Evolutionary conservation across 768 basidiomycete genomes (phyloP), one percentile per base, ranked within the genome.

Genomic region (Crucibulum laeve): DNA sequence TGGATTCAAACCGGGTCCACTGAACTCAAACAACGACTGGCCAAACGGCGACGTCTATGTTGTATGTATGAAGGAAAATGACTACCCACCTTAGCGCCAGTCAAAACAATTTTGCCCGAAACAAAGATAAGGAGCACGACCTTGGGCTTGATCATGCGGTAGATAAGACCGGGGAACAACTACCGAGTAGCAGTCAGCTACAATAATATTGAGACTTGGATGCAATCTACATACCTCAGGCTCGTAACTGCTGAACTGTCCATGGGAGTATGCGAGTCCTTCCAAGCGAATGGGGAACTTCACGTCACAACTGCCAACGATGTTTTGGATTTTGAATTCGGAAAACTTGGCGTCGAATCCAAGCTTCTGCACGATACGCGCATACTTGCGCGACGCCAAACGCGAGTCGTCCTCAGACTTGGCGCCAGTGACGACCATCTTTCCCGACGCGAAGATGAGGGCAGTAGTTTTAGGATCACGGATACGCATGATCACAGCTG

Each of bases 401-500:
- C 94, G 81, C 55, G 92, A 94, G 59, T 99, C 94, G 64, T 98
- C 95, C 67, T 98, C 95, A 24, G 90, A 92, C 77, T 98, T 99
- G 38, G 96, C 96, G 61, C 96, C 96, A 30, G 96, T 98, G 46
- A 98, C 95, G 64, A 99, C 96, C 91, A 99, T 98, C 80, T 98
- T 99, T 61, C 96, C 96, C 45, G 92, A 95, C 25, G 96, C 96
- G 66, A 99, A 99, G 67, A 99, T 98, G 54, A 99, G 82, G 18
- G 95, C 96, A 40, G 96, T 99, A 47, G 96, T 99, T 77, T 99
- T 99, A 40, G 96, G 96, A 56, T 98, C 96, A 54, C 96, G 93
- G 60, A 99, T 98, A 67, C 96, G 91, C 96, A 99, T 99, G 71
- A 99, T 98, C 54, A 98, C 96, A 48, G 96, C 96, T 55, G 95